phyloP scores from a whole-genome alignment of 192 early-diverging fungal genomes.

The Gigaspora rosea region DNA sequence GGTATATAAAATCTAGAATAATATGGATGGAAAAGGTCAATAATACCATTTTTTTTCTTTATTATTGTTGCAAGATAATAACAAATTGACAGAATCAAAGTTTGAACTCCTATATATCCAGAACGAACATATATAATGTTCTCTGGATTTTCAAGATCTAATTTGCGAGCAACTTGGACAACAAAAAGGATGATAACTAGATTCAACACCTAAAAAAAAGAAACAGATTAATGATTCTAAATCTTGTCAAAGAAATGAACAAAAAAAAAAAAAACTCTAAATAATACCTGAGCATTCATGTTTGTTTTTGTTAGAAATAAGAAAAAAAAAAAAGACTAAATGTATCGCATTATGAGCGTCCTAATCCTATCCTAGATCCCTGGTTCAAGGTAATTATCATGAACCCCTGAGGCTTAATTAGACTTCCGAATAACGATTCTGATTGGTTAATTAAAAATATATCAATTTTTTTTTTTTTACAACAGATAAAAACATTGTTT shows the following conservation, averaged over 20 bases:
- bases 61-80: conserved; percentile 50
- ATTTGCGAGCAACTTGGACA: conserved; percentile 65
- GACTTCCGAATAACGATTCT: too few species aligned
- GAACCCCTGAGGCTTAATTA: too few species aligned
- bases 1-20: not conserved
- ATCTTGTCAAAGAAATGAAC: not conserved
- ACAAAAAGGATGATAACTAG: conserved; percentile 64
- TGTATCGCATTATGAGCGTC: too few species aligned
- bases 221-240: not conserved
- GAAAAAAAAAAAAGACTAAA: too few species aligned
- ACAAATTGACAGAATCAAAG: conserved; percentile 48
- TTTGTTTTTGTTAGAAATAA: too few species aligned
- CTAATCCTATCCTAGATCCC: too few species aligned
- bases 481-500: too few species aligned
- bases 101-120: conserved; percentile 61
- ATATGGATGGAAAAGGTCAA: not conserved
- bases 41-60: conserved; percentile 70
- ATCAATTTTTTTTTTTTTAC: too few species aligned
- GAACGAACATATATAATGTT: conserved; percentile 57
- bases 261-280: too few species aligned
- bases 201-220: conserved; percentile 45
- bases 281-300: conserved; percentile 17
- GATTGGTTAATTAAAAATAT: too few species aligned
- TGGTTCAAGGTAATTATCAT: too few species aligned
- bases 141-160: conserved; percentile 67